Base-by-base conservation (phyloP, 2,329 filamentous ascomycete species). In the Penicillium sp. region DNA sequence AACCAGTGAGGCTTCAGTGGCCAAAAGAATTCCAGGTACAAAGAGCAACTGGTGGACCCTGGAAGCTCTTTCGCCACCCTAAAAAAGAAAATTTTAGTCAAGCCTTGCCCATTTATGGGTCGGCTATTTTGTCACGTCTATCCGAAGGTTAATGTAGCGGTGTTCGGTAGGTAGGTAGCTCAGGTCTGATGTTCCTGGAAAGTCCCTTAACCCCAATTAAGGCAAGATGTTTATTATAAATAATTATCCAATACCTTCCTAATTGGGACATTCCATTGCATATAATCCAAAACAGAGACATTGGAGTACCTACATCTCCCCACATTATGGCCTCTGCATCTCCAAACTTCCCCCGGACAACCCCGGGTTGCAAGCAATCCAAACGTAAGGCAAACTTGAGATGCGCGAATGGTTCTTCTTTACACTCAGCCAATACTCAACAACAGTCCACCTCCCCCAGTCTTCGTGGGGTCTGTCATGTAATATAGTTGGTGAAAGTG, bases 361-460 rank as follows among this genome's bases (percentile, higher is more conserved):
- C 51, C 51, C 51, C 38, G 15, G 38, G 32, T 42, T 49, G 32
- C 4, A 31, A 41, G 21, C 8, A 48, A 41, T 41, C 13, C 16
- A 12, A 52, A 52, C 41, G 15, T 52, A 39, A 51, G 21, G 31
- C 10, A 16, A 31, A 42, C 12, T 48, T 29, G 29, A 55, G 47
- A 54, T 49, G 15, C 51, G 54, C 37, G 44, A 56, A 45, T 56
- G 46, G 18, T 54, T 29, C 34, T 62, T 41, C 39, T 52, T 52
- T 37, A 56, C 56, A 27, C 40, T 53, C 34, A 50, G 38, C 21
- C 15, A 25, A 10, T 41, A 15, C 15, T 15, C 23, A 53, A 64
- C 62, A 13, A 45, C 45, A 35, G 55, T 46, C 63, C 61, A 65
- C 2, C 44, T 49, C 15, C 54, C 31, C 35, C 61, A 67, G 6